Conservation (phyloP, 2,329 filamentous ascomycete species). For the Samsoniella hepiali region DNA sequence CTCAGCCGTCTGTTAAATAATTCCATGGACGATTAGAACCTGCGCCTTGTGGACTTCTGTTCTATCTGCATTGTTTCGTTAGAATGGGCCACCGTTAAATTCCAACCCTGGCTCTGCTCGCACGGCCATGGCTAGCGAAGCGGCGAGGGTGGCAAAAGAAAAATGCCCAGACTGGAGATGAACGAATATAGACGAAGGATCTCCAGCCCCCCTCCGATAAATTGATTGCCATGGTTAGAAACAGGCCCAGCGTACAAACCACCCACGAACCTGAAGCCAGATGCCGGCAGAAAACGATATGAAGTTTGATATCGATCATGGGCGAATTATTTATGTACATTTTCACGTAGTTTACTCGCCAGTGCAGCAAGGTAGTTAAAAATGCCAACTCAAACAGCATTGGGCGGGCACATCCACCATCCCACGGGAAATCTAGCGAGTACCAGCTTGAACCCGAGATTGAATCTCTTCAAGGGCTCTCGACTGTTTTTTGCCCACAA, state of each 20-base stretch:
- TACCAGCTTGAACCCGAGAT: not conserved
- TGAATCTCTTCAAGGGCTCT: not conserved
- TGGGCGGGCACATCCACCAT: not conserved
- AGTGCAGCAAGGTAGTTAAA: not conserved
- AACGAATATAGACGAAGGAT: not conserved
- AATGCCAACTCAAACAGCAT: not conserved
- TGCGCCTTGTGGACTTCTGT: no score
- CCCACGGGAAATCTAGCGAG: not conserved
- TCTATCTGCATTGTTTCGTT: not conserved
- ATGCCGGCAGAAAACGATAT: not conserved
- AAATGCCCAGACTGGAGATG: not conserved
- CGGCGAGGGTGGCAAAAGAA: not conserved
- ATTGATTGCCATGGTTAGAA: not conserved
- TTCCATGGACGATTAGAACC: no score
- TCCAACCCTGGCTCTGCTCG: not conserved
- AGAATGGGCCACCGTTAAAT: not conserved
- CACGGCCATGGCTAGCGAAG: not conserved
- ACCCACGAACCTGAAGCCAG: not conserved
- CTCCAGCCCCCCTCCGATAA: conserved; percentile 1
- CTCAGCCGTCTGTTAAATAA: not conserved
- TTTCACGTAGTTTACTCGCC: no score
- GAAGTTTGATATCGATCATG: no score
- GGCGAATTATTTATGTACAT: no score
- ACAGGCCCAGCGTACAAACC: conserved; percentile 3
- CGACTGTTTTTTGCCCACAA: not conserved